These are phyloP conservation scores for Solioccasus polychromus DNA, from an alignment of 768 basidiomycete genomes.

Conservation along the genomic window DNA sequence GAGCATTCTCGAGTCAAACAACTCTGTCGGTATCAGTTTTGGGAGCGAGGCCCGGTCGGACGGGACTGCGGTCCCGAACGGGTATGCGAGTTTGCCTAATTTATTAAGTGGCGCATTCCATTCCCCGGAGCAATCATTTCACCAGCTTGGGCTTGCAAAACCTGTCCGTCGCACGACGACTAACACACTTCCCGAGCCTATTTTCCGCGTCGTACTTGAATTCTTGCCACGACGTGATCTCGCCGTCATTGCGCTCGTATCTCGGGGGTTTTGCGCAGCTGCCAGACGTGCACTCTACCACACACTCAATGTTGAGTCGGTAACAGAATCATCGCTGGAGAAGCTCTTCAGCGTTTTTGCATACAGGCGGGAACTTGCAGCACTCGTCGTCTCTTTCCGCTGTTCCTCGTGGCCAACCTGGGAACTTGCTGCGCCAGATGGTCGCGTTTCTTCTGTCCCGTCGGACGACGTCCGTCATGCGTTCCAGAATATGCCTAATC, in stretches of 20 bases:
- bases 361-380: slow-evolving; percentile 18
- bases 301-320: slow-evolving; percentile 17
- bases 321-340: slow-evolving; percentile 11
- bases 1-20: slow-evolving; percentile 20
- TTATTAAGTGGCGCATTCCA: slow-evolving; percentile 12
- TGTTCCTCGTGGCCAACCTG: slow-evolving; percentile 24
- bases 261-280: slow-evolving; percentile 18
- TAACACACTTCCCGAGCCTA: slow-evolving; percentile 14
- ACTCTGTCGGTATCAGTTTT: slow-evolving; percentile 8
- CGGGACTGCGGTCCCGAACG: not conserved
- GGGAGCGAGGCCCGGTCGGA: not conserved
- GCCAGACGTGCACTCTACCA: slow-evolving; percentile 24
- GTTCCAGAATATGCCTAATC: slow-evolving; percentile 29
- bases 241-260: slow-evolving; percentile 21
- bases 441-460: slow-evolving; percentile 5
- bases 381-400: slow-evolving; percentile 20
- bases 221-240: slow-evolving; percentile 20
- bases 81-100: slow-evolving; percentile 21
- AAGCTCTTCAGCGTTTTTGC: slow-evolving; percentile 22
- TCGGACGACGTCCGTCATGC: slow-evolving; percentile 21
- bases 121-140: not conserved
- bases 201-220: slow-evolving; percentile 21
- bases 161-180: not conserved
- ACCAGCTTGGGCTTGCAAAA: not conserved
- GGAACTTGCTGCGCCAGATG: slow-evolving; percentile 6